Percentiles rank a stretch among this genome's conserved stretches.
Evolutionary conservation across 2,329 filamentous ascomycete species (phyloP).

Genomic region (Verticillium albo-atrum): DNA sequence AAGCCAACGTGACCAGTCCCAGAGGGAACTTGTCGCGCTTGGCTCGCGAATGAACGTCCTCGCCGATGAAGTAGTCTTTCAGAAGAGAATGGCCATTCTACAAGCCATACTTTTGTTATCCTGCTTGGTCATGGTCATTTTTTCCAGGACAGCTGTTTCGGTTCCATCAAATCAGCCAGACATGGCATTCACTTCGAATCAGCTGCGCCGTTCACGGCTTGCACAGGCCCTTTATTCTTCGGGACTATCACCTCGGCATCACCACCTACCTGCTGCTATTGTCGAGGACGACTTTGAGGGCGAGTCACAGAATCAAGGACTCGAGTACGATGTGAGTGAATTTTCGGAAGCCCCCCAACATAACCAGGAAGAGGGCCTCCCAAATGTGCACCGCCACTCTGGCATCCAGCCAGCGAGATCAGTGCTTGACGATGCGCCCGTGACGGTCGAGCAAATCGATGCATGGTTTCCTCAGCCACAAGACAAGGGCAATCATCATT

Average conservation of each 20-base stretch:
- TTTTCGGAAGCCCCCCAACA: not conserved
- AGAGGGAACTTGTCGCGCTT: slow-evolving; percentile 78
- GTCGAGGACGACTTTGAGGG: not conserved
- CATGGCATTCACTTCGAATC: not conserved
- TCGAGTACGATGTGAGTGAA: not conserved
- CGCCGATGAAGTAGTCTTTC: slow-evolving; percentile 84
- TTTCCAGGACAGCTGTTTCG: slow-evolving; percentile 48
- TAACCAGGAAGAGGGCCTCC: not conserved
- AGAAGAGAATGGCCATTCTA: slow-evolving; percentile 89
- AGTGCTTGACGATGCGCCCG: not conserved
- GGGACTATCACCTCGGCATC: not conserved
- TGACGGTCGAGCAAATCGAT: not conserved
- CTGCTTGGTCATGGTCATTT: slow-evolving; percentile 83
- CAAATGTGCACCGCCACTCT: not conserved
- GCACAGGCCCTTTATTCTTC: not conserved
- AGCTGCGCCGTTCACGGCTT: not conserved
- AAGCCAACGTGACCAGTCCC: slow-evolving; percentile 77
- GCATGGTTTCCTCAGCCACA: not conserved
- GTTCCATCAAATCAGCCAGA: slow-evolving; percentile 16
- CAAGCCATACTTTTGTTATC: slow-evolving; percentile 84
- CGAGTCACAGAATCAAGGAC: not conserved
- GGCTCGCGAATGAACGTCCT: slow-evolving; percentile 77
- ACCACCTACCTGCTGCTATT: not conserved
- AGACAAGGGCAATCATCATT: not conserved
- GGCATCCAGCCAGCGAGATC: not conserved